These are phyloP conservation scores for Metschnikowia lunata DNA, from an alignment of 805 yeast species.

Conservation along the genomic window DNA sequence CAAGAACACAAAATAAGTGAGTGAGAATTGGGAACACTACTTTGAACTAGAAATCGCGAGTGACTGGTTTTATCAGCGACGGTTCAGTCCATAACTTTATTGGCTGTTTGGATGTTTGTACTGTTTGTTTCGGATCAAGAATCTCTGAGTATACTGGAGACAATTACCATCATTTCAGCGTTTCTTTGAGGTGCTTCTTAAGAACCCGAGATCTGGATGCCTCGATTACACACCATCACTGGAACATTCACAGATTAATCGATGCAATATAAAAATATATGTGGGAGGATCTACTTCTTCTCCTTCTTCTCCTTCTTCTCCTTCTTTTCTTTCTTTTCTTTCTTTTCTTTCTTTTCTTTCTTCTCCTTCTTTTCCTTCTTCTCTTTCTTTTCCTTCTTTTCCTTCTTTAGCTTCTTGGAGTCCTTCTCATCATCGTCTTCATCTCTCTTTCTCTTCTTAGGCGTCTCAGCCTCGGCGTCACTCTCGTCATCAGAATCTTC, in stretches of 20 bases:
- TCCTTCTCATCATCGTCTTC: constrained; percentile 16
- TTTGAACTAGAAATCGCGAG: too few species aligned
- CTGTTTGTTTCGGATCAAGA: too few species aligned
- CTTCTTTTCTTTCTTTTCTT: constrained; percentile 47
- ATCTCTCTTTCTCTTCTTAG: constrained; percentile 19
- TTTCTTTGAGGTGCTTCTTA: too few species aligned
- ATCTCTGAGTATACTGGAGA: too few species aligned
- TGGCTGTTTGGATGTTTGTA: too few species aligned
- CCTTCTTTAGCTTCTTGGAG: constrained; percentile 16
- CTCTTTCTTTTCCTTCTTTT: constrained; percentile 27
- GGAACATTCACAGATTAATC: constrained; percentile 6
- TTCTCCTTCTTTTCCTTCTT: constrained; percentile 31
- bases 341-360: constrained; percentile 51
- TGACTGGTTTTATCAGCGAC: too few species aligned
- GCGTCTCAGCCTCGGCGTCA: constrained; percentile 16
- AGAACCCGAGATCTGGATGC: too few species aligned
- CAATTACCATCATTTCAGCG: too few species aligned
- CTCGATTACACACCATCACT: too few species aligned
- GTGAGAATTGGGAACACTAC: too few species aligned
- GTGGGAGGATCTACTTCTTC: constrained; percentile 21
- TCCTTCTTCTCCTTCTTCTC: constrained; percentile 33
- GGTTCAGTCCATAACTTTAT: too few species aligned
- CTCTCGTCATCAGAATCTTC: constrained; percentile 25
- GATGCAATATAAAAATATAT: constrained; percentile 17
- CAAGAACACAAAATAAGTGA: too few species aligned